Percentiles rank a stretch among this genome's conserved stretches.
phyloP scores from a whole-genome alignment of 2,329 filamentous ascomycete genomes.

The Tolypocladium tropicale region DNA sequence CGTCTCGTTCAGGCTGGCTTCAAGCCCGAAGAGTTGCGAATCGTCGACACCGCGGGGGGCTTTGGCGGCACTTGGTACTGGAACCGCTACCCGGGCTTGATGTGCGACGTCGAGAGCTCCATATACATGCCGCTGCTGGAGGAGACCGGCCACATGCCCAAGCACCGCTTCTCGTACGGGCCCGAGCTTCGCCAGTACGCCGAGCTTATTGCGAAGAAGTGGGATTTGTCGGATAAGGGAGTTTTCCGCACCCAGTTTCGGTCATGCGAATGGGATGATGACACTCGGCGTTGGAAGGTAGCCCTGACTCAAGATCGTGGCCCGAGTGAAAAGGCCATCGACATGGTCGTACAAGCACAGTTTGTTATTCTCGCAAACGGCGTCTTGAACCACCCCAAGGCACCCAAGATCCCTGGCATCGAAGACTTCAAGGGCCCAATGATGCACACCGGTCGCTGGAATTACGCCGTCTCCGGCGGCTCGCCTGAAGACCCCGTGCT shows the following conservation, averaged over 20 bases:
- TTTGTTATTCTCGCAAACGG: slow-evolving; percentile 30
- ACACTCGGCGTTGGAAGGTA: slow-evolving; percentile 11
- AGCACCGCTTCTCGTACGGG: slow-evolving; percentile 33
- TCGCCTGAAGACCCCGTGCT: slow-evolving; percentile 25
- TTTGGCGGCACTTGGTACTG: slow-evolving; percentile 43
- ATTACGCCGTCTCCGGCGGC: slow-evolving; percentile 32
- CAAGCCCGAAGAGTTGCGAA: slow-evolving; percentile 22
- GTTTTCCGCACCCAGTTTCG: slow-evolving; percentile 32
- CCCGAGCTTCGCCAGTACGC: slow-evolving; percentile 32
- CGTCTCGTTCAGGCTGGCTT: slow-evolving; percentile 14
- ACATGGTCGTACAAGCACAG: slow-evolving; percentile 24
- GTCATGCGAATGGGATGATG: slow-evolving; percentile 36
- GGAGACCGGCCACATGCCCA: slow-evolving; percentile 49
- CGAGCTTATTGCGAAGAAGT: slow-evolving; percentile 30
- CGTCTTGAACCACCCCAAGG: slow-evolving; percentile 27
- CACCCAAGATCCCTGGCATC: slow-evolving; percentile 30
- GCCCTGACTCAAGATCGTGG: slow-evolving; percentile 14
- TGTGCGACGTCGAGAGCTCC: slow-evolving; percentile 50
- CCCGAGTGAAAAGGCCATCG: slow-evolving; percentile 5
- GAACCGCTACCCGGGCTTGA: slow-evolving; percentile 38
- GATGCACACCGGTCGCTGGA: slow-evolving; percentile 37
- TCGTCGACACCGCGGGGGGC: slow-evolving; percentile 31
- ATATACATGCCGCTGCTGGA: slow-evolving; percentile 51
- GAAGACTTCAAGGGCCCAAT: slow-evolving; percentile 29
- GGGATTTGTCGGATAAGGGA: slow-evolving; percentile 21